Conservation (phyloP, 2,329 filamentous ascomycete genomes). For the Huntiella moniliformis region DNA sequence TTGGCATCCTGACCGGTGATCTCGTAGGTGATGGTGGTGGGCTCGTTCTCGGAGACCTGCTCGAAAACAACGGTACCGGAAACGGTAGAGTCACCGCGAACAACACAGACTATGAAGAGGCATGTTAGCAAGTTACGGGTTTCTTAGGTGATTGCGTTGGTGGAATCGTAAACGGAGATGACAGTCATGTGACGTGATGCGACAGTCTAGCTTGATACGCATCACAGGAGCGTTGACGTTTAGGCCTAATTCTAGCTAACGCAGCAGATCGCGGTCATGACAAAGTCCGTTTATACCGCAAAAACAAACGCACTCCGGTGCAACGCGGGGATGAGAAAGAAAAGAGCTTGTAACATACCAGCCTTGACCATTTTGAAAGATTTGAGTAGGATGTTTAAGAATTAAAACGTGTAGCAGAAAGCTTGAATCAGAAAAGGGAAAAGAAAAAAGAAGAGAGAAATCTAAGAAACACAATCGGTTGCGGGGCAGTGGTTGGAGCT, state of each 20-base stretch:
- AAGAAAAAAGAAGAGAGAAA: slow-evolving; percentile 8
- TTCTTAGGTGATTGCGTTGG: no score
- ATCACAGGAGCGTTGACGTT: no score
- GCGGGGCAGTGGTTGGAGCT: background rate
- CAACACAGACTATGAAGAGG: slow-evolving; percentile 55
- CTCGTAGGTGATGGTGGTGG: slow-evolving; percentile 81
- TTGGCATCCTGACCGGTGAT: slow-evolving; percentile 85
- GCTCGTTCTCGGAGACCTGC: slow-evolving; percentile 63
- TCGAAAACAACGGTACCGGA: slow-evolving; percentile 87
- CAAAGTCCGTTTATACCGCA: no score
- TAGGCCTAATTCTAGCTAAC: no score
- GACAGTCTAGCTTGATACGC: no score
- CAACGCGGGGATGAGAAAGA: background rate
- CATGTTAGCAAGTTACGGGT: no score
- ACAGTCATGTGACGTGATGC: no score
- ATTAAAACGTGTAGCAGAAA: background rate
- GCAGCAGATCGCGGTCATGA: no score
- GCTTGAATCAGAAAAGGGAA: slow-evolving; percentile 3
- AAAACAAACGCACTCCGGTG: no score
- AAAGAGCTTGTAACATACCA: slow-evolving; percentile 11
- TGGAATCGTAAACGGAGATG: no score
- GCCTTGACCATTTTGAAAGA: slow-evolving; percentile 14
- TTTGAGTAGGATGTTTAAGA: slow-evolving; percentile 5
- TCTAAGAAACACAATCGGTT: background rate
- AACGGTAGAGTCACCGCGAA: slow-evolving; percentile 96